phyloP scores from a whole-genome alignment of 495 filamentous ascomycete genomes.

The Lindgomyces ingoldianus region DNA sequence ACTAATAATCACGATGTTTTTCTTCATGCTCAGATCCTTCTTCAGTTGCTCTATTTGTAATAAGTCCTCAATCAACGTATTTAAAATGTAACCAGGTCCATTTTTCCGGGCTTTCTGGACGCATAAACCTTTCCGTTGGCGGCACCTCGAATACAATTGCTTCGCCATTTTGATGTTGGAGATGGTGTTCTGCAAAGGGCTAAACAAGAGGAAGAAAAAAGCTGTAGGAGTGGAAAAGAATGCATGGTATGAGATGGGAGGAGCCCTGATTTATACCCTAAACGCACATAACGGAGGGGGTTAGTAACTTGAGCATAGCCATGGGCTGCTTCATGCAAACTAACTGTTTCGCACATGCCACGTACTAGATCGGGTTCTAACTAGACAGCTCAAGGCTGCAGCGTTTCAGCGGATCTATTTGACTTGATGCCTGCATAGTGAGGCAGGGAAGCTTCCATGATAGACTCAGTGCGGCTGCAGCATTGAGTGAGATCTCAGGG shows the following conservation, averaged over 20 bases:
- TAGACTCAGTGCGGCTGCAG: constrained; percentile 1
- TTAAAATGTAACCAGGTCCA: too few relatives aligned
- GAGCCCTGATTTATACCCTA: constrained; percentile 2
- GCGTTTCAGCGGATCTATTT: constrained; percentile 4
- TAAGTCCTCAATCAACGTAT: too few relatives aligned
- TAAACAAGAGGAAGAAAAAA: too few relatives aligned
- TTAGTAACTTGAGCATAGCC: neutral
- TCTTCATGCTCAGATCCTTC: too few relatives aligned
- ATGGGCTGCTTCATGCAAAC: constrained; percentile 5
- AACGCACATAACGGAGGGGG: neutral
- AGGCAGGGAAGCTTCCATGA: neutral
- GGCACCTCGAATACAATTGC: too few relatives aligned
- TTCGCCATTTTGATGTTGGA: too few relatives aligned
- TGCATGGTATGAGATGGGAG: neutral
- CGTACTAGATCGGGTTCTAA: constrained; percentile 1
- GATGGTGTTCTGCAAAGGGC: too few relatives aligned
- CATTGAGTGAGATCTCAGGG: neutral
- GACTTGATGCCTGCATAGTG: constrained; percentile 1
- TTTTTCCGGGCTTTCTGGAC: too few relatives aligned
- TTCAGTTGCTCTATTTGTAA: too few relatives aligned
- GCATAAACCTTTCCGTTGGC: too few relatives aligned
- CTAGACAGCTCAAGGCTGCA: constrained; percentile 1
- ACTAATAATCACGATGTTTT: too few relatives aligned
- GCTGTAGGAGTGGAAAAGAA: too few relatives aligned
- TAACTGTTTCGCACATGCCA: neutral